These are phyloP conservation scores for Lepraria neglecta DNA, from an alignment of 495 filamentous ascomycete genomes.

Conservation along the genomic window DNA sequence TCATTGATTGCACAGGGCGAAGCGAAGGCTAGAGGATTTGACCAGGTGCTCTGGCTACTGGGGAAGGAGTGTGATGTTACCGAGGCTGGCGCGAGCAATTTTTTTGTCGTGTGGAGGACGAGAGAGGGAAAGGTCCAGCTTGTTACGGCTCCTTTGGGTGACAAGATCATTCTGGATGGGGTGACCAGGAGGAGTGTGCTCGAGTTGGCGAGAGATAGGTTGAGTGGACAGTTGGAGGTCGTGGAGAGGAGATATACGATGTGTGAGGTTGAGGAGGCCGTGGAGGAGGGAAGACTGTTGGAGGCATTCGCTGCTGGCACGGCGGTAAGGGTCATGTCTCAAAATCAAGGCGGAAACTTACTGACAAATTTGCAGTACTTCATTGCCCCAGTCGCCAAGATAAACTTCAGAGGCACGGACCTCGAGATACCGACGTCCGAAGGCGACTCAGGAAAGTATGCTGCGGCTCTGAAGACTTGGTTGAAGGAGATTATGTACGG, in stretches of 20 bases:
- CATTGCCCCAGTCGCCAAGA: conserved; percentile 69
- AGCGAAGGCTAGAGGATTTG: conserved; percentile 62
- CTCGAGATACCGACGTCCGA: conserved; percentile 70
- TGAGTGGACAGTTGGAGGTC: conserved; percentile 59
- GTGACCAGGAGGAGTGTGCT: conserved; percentile 74
- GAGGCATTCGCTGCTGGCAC: conserved; percentile 86
- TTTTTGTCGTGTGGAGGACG: conserved; percentile 78
- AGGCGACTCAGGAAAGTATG: conserved; percentile 57
- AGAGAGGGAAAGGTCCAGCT: conserved; percentile 62
- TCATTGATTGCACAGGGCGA: conserved; percentile 66
- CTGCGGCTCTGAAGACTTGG: conserved; percentile 67
- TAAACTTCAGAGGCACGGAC: conserved; percentile 72
- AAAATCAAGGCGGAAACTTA: too few species aligned
- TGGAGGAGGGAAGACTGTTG: conserved; percentile 66
- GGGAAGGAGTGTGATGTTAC: conserved; percentile 68
- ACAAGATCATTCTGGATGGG: conserved; percentile 77
- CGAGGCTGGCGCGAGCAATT: conserved; percentile 87
- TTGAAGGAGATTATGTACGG: conserved; percentile 83
- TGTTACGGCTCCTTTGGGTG: conserved; percentile 74
- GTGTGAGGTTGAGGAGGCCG: conserved; percentile 65
- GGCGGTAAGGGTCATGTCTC: conserved; percentile 52
- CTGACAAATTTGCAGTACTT: conserved; percentile 54
- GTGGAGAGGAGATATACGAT: conserved; percentile 79
- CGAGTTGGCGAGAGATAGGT: conserved; percentile 59
- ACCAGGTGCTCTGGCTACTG: conserved; percentile 91